Evolutionary conservation across 1,139 yeast species (phyloP).

Genomic region (Wickerhamiella pararugosa): DNA sequence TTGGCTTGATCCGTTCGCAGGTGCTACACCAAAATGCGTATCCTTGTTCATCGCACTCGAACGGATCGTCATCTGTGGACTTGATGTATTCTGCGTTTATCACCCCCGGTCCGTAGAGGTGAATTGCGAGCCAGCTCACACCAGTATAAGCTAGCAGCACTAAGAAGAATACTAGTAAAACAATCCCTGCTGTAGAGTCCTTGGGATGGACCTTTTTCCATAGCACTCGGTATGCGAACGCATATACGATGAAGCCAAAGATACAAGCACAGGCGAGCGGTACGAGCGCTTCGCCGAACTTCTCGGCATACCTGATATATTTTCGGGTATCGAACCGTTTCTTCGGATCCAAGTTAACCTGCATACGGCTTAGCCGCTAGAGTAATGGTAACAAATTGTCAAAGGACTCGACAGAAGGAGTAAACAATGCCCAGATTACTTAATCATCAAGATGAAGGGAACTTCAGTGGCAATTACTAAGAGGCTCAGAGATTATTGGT

Average conservation of each 20-base stretch:
- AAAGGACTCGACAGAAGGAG: not conserved
- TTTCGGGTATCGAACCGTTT: not conserved
- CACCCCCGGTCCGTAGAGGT: slow-evolving; percentile 26
- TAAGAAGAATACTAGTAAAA: slow-evolving; percentile 19
- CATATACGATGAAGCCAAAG: slow-evolving; percentile 23
- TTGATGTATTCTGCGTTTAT: slow-evolving; percentile 11
- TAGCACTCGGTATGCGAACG: slow-evolving; percentile 23
- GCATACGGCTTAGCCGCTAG: slow-evolving; percentile 1
- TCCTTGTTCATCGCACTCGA: slow-evolving; percentile 29
- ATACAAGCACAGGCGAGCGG: slow-evolving; percentile 18
- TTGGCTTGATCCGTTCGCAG: slow-evolving; percentile 77
- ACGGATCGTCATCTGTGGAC: slow-evolving; percentile 15
- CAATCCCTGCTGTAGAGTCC: slow-evolving; percentile 20
- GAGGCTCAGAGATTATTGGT: not conserved
- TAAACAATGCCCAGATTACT: not conserved
- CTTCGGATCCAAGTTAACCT: slow-evolving; percentile 6
- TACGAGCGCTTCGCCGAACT: not conserved
- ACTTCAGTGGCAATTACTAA: not conserved
- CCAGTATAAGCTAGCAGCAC: slow-evolving; percentile 14
- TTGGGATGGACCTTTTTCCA: slow-evolving; percentile 19
- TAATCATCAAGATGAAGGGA: not conserved
- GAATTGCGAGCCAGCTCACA: slow-evolving; percentile 18
- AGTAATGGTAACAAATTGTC: not conserved
- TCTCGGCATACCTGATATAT: not conserved
- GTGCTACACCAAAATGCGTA: slow-evolving; percentile 48